Evolutionary conservation across 306 rosid genomes (phyloP), one percentile per base, ranked within the genome.

Genomic region (Pueraria montana): DNA sequence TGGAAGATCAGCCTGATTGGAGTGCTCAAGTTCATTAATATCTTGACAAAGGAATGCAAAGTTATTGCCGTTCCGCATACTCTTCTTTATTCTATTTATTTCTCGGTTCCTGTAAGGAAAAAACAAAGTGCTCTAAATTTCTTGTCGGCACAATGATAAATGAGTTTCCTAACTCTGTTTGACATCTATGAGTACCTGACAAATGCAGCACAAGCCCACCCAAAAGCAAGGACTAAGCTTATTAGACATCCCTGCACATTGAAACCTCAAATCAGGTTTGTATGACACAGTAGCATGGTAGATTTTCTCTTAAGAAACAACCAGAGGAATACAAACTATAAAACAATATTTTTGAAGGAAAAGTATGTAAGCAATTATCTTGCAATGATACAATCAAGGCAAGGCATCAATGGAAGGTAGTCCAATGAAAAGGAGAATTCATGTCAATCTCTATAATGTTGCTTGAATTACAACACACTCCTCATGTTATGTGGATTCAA

Each of bases 201-300:
- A 89, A 66, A 89, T 70, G 99, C 92, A 21, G 98, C 99, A 83
- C 78, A 80, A 76, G 85, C 94, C 98, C 98, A 96, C 36, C 99
- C 99, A 17, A 91, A 9, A 45, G 98, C 98, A 76, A 96, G 94
- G 72, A 27, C 0, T 82, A 94, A 83, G 84, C 96, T 90, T 72
- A 96, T 94, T 26, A 87, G 0, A 77, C 99, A 96, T 81, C 99
- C 99, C 99, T 96, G 66, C 87, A 85, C 27, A 70, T 32, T 52
- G 32, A 34, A 69, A 72, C 32, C 23, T 23, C 46, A 76, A 45
- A 26, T 27, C 66, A 43, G 65, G 27, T 20, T 76, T 50, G 34
- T 42, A 36, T 64, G 52, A n/a, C 67, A 76, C 27, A 61, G 18
- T 30, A 3, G 18, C 45, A 64, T 55, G 59, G 40, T 58, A 68